These are phyloP conservation scores for Clavispora asparagi DNA, from an alignment of 805 yeast species.

Conservation along the genomic window DNA sequence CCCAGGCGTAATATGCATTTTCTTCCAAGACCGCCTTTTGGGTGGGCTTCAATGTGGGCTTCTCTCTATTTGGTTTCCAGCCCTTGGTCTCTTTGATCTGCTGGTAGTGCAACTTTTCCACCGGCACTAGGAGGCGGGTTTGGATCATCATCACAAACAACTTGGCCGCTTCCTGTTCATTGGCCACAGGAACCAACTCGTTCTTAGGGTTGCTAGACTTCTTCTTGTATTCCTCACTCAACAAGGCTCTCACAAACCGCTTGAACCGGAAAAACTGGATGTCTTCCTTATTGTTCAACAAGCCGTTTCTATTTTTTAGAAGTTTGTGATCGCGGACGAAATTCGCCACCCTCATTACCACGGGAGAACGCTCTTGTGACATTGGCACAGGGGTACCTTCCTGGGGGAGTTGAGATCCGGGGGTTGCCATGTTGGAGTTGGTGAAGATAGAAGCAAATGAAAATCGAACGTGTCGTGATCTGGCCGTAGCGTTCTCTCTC, in stretches of 20 bases:
- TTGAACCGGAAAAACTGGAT: conserved; percentile 84
- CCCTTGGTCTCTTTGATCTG: conserved; percentile 56
- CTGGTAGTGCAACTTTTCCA: conserved; percentile 62
- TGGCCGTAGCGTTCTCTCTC: background rate
- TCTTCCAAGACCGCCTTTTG: conserved; percentile 57
- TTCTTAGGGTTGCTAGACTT: conserved; percentile 44
- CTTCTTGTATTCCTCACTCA: conserved; percentile 62
- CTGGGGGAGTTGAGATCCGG: conserved; percentile 1
- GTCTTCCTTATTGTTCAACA: conserved; percentile 60
- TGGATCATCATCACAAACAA: conserved; percentile 65
- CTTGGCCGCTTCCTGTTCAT: conserved; percentile 53
- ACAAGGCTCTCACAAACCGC: conserved; percentile 73
- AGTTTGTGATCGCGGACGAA: conserved; percentile 58
- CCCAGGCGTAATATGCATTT: conserved; percentile 80
- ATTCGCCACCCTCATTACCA: conserved; percentile 65
- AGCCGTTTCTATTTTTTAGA: conserved; percentile 80
- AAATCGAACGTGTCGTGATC: background rate
- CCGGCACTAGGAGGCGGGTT: conserved; percentile 70
- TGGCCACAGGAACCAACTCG: conserved; percentile 38
- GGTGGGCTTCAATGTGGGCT: conserved; percentile 54
- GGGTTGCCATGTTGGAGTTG: background rate
- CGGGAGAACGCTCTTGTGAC: conserved; percentile 35
- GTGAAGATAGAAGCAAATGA: background rate
- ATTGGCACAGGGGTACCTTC: conserved; percentile 13
- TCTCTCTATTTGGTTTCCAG: conserved; percentile 55